Evolutionary conservation across 208 protist species (phyloP).

Genomic region (Crithidia acanthocephali): DNA sequence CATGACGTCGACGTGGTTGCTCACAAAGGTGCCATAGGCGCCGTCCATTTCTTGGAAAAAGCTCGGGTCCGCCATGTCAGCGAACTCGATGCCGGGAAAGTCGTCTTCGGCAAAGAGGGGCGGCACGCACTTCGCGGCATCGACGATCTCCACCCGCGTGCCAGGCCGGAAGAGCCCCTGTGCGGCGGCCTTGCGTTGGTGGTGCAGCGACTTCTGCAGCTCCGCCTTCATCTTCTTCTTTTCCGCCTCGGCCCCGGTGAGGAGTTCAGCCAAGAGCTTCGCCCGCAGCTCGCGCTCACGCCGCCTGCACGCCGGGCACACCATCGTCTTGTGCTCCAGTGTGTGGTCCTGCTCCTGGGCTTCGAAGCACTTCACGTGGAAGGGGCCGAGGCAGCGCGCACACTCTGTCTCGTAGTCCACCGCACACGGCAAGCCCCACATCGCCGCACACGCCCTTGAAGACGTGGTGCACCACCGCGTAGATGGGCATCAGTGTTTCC

Average conservation of each 20-base stretch:
- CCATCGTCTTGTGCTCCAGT: conserved; percentile 48
- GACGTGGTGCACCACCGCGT: conserved; percentile 71
- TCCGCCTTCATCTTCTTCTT: conserved; percentile 74
- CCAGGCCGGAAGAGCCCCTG: conserved; percentile 82
- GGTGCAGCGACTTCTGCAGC: conserved; percentile 67
- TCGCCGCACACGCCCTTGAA: conserved; percentile 85
- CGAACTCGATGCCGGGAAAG: conserved; percentile 82
- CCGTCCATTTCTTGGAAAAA: conserved; percentile 68
- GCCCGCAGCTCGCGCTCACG: conserved; percentile 76
- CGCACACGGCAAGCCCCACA: conserved; percentile 60
- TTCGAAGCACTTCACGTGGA: conserved; percentile 75
- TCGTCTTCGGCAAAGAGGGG: conserved; percentile 82
- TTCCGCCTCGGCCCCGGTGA: conserved; percentile 65
- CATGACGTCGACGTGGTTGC: conserved; percentile 87
- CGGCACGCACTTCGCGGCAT: conserved; percentile 72
- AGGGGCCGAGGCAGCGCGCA: conserved; percentile 62
- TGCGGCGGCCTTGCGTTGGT: conserved; percentile 83
- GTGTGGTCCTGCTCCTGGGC: conserved; percentile 62
- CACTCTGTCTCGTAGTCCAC: conserved; percentile 84
- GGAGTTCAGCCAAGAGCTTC: conserved; percentile 66
- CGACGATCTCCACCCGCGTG: conserved; percentile 74
- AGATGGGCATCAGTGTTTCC: conserved; percentile 72
- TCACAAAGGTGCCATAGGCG: conserved; percentile 84
- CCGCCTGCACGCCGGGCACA: conserved; percentile 71
- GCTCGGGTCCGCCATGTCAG: conserved; percentile 56